phyloP scores from a whole-genome alignment of 1,284 basidiomycete genomes.

The Hypsizygus ulmarius region DNA sequence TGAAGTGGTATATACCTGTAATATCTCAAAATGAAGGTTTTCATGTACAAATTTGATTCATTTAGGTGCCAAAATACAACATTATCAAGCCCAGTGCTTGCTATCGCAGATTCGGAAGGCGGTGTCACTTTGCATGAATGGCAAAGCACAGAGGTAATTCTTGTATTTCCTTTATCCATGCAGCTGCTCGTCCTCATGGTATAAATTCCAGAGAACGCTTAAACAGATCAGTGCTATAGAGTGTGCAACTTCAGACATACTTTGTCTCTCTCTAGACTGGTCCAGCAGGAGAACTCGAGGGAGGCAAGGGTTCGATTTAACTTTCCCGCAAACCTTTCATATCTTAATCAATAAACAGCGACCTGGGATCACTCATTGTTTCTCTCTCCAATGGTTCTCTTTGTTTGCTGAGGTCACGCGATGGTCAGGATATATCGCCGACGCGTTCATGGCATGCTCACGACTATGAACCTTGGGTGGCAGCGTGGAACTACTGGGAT shows the following conservation, averaged over 20 bases:
- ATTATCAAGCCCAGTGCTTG: conserved; percentile 49
- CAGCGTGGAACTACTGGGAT: conserved; percentile 87
- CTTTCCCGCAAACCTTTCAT: conserved; percentile 10
- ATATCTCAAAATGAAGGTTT: not conserved
- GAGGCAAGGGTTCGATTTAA: conserved; percentile 23
- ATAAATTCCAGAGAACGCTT: conserved; percentile 42
- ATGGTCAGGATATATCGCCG: conserved; percentile 42
- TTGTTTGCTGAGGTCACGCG: conserved; percentile 52
- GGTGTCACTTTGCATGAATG: conserved; percentile 63
- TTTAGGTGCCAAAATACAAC: conserved; percentile 56
- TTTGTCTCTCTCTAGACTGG: conserved; percentile 91
- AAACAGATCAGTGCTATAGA: conserved; percentile 45
- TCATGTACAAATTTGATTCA: not conserved
- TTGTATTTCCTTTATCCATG: not conserved
- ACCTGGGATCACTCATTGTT: conserved; percentile 59
- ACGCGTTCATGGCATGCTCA: conserved; percentile 81
- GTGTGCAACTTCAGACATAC: conserved; percentile 54
- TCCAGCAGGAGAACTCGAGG: conserved; percentile 53
- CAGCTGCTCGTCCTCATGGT: not conserved
- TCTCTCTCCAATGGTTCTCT: conserved; percentile 81
- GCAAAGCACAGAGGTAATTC: conserved; percentile 45
- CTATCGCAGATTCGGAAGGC: conserved; percentile 83
- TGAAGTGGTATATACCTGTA: conserved; percentile 76
- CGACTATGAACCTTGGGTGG: conserved; percentile 93
- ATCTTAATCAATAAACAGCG: conserved; percentile 32